Evolutionary conservation across 78 protist genomes (phyloP).

Genomic region (Dictyostelium citrinum): DNA sequence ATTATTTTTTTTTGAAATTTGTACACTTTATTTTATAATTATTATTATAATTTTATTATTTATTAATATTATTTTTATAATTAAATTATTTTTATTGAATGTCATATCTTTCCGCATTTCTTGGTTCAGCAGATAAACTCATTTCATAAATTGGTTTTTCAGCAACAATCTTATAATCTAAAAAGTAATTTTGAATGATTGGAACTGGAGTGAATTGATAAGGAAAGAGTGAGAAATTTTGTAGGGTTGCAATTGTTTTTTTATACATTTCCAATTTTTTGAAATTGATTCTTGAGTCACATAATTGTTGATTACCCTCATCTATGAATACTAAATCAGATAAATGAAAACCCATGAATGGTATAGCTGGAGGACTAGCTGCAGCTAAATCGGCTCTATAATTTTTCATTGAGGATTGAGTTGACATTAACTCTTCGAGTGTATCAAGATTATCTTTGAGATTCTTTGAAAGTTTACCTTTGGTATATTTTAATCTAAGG

Average conservation of each 20-base stretch:
- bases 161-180: background rate
- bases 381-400: constrained; percentile 17
- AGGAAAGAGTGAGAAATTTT: background rate
- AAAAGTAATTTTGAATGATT: constrained; percentile 1
- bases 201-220: constrained; percentile 16
- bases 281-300: constrained; percentile 1
- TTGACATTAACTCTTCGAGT: constrained; percentile 1
- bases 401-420: constrained; percentile 3
- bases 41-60: background rate
- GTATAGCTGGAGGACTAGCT: constrained; percentile 4
- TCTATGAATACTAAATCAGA: constrained; percentile 25
- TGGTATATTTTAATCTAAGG: constrained; percentile 9
- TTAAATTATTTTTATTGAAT: background rate
- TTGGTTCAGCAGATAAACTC: constrained; percentile 2
- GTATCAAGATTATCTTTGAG: background rate
- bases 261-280: background rate
- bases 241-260: background rate
- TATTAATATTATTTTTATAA: background rate
- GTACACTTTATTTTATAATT: background rate
- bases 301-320: constrained; percentile 16
- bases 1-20: too few relatives aligned
- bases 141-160: constrained; percentile 18
- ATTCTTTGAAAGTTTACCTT: constrained; percentile 5
- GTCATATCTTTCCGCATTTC: constrained; percentile 2
- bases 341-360: constrained; percentile 18